A percentile compares a stretch with the other conserved stretches of the same genome.
These are phyloP conservation scores for Solanum ahanhuiri DNA, from an alignment of 257 asterid species.

Conservation along the genomic window DNA sequence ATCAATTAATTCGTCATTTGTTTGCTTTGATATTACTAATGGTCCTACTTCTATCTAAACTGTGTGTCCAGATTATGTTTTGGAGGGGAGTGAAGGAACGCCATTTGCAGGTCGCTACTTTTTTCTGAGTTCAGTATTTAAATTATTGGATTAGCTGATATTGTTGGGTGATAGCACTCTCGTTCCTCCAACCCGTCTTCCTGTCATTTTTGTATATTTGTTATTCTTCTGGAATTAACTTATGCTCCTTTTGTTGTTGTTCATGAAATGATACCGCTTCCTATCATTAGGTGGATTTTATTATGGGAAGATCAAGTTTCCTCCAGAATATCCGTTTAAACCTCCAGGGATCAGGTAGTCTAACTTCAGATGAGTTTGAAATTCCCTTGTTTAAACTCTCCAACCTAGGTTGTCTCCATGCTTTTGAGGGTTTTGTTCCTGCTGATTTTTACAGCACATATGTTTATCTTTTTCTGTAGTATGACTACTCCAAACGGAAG, in stretches of 20 bases:
- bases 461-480: constrained; percentile 29
- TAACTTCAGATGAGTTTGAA: background rate
- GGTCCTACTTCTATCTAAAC: background rate
- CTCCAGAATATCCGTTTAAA: constrained; percentile 90
- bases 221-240: background rate
- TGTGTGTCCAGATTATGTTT: constrained; percentile 71
- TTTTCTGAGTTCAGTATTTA: background rate
- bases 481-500: constrained; percentile 83
- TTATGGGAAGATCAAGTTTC: constrained; percentile 93
- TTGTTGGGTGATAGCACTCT: background rate
- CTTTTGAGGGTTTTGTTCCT: background rate
- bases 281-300: constrained; percentile 70
- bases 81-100: constrained; percentile 99
- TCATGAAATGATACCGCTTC: background rate
- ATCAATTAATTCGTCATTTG: constrained; percentile 10
- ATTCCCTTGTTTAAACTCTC: background rate
- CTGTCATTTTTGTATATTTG: background rate
- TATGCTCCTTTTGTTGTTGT: background rate
- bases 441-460: background rate
- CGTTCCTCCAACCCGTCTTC: background rate
- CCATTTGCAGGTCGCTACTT: constrained; percentile 81
- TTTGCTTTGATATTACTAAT: constrained; percentile 11
- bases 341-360: constrained; percentile 89
- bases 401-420: background rate
- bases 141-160: background rate